Conservation (phyloP, 805 yeast genomes). For the Kodamaea laetipori region DNA sequence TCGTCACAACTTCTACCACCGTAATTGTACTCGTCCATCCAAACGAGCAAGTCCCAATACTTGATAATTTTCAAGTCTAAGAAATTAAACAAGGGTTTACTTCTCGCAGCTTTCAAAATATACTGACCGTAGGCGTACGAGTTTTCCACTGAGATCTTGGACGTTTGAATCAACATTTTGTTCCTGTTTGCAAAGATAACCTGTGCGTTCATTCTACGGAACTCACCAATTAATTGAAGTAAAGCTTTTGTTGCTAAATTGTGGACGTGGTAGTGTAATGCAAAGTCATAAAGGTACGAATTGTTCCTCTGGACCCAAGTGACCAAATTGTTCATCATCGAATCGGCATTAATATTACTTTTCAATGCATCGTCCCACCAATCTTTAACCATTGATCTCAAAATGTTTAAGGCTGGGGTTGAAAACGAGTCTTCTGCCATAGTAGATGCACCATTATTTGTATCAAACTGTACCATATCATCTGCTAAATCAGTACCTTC, state of each 20-base stretch:
- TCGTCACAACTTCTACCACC: conserved; percentile 66
- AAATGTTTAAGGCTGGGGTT: conserved; percentile 65
- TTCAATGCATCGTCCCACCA: conserved; percentile 93
- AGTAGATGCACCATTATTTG: conserved; percentile 45
- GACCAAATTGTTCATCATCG: conserved; percentile 77
- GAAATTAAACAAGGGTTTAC: conserved; percentile 80
- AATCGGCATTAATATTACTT: conserved; percentile 71
- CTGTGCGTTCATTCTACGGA: conserved; percentile 73
- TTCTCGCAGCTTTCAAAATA: conserved; percentile 71
- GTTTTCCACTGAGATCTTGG: conserved; percentile 76
- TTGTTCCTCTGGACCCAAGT: conserved; percentile 82
- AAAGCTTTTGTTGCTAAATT: conserved; percentile 82
- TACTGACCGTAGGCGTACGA: conserved; percentile 91
- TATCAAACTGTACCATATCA: conserved; percentile 33
- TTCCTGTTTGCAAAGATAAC: conserved; percentile 81
- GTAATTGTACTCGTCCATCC: conserved; percentile 92
- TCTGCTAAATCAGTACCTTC: conserved; percentile 82
- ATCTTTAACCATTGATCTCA: conserved; percentile 73
- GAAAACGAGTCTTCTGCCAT: conserved; percentile 86
- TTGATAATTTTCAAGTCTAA: conserved; percentile 71
- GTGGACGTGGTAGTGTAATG: conserved; percentile 83
- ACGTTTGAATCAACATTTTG: conserved; percentile 69
- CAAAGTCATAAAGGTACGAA: conserved; percentile 73
- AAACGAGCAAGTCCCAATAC: conserved; percentile 90
- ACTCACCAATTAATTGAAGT: conserved; percentile 77